Conservation (phyloP, 805 yeast genomes). For the Diddensiella santjacobensis region DNA sequence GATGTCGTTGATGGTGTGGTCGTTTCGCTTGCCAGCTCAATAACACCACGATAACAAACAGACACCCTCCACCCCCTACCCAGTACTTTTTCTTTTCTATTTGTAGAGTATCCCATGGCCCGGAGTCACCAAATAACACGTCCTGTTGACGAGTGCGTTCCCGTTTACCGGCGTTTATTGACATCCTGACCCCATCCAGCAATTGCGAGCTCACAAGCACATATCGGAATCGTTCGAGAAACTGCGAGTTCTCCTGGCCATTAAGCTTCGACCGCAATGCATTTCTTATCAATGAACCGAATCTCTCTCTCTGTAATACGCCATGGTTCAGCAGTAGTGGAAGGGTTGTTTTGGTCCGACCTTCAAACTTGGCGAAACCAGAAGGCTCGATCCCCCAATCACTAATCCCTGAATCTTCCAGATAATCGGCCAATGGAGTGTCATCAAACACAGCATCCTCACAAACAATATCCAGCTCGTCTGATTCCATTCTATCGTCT, state of each 20-base stretch:
- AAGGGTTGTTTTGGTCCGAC: conserved; percentile 1
- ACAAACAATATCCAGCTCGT: too few species aligned
- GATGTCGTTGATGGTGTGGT: background rate
- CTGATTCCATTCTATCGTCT: too few species aligned
- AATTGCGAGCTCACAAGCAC: conserved; percentile 47
- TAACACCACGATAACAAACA: conserved; percentile 33
- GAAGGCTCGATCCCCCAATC: conserved; percentile 34
- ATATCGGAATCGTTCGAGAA: conserved; percentile 51
- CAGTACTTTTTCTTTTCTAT: conserved; percentile 22
- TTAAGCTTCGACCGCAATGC: conserved; percentile 28
- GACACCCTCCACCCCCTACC: conserved; percentile 36
- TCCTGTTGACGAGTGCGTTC: conserved; percentile 8
- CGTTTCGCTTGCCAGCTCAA: conserved; percentile 28
- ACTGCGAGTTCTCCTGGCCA: conserved; percentile 32
- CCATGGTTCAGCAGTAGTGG: conserved; percentile 6
- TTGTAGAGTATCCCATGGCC: conserved; percentile 21
- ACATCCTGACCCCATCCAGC: conserved; percentile 27
- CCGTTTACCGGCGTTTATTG: background rate
- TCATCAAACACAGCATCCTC: conserved; percentile 27
- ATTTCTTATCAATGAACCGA: conserved; percentile 23
- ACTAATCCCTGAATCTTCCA: conserved; percentile 25
- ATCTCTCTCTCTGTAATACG: conserved; percentile 20
- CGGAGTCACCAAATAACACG: conserved; percentile 22
- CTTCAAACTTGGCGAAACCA: background rate
- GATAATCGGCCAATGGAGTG: conserved; percentile 31